phyloP scores from a whole-genome alignment of 2,329 filamentous ascomycete species.

The Alternaria alternata region DNA sequence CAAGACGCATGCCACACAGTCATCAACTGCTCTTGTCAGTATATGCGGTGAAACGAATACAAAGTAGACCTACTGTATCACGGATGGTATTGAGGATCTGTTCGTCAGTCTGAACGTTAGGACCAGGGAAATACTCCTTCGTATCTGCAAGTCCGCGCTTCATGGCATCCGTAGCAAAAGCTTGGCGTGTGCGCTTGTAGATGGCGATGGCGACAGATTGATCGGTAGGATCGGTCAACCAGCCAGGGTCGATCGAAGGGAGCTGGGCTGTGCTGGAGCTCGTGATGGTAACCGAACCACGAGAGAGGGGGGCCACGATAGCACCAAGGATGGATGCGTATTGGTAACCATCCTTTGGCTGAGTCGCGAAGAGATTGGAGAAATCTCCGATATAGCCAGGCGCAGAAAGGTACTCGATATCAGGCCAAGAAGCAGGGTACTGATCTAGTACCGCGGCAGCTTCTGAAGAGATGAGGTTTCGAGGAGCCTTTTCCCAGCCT shows the following conservation, averaged over 20 bases:
- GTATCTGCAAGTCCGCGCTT: slow-evolving; percentile 4
- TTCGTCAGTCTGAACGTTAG: slow-evolving; percentile 30
- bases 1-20: slow-evolving; percentile 38
- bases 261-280: slow-evolving; percentile 32
- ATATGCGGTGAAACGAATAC: background rate
- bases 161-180: slow-evolving; percentile 34
- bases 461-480: slow-evolving; percentile 18
- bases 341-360: slow-evolving; percentile 38
- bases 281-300: slow-evolving; percentile 48
- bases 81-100: slow-evolving; percentile 34
- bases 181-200: slow-evolving; percentile 42
- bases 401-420: slow-evolving; percentile 34
- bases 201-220: slow-evolving; percentile 41
- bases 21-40: slow-evolving; percentile 4
- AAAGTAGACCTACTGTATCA: slow-evolving; percentile 6
- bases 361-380: slow-evolving; percentile 22
- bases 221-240: slow-evolving; percentile 46
- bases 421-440: slow-evolving; percentile 36
- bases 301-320: slow-evolving; percentile 45
- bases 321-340: slow-evolving; percentile 45
- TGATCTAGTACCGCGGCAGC: slow-evolving; percentile 13
- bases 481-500: slow-evolving; percentile 35
- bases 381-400: slow-evolving; percentile 27
- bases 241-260: slow-evolving; percentile 48
- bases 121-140: slow-evolving; percentile 39